These are phyloP conservation scores for Alternaria gaisen DNA, from an alignment of 2,329 filamentous ascomycete genomes.

Conservation along the genomic window DNA sequence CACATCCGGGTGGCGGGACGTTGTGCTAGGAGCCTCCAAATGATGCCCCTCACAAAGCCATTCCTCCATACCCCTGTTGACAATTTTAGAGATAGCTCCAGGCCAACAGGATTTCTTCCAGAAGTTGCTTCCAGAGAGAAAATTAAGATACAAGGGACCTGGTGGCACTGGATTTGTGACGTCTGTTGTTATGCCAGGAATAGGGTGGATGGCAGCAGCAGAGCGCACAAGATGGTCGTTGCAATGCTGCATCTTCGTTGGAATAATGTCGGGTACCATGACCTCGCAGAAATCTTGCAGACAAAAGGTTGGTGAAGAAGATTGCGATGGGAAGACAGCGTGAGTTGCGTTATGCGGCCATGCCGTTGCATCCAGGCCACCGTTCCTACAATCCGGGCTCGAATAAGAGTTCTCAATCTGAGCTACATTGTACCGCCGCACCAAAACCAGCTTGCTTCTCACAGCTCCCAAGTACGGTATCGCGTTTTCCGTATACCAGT, in stretches of 20 bases:
- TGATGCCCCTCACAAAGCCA: constrained; percentile 66
- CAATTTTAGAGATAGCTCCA: constrained; percentile 84
- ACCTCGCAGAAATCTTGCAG: constrained; percentile 98
- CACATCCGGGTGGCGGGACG: constrained; percentile 24
- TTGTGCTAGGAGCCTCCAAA: constrained; percentile 27
- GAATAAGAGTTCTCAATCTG: neutral
- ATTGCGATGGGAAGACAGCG: constrained; percentile 70
- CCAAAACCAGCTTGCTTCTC: constrained; percentile 82
- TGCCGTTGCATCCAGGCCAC: constrained; percentile 65
- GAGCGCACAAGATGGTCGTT: constrained; percentile 81
- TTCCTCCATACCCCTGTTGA: constrained; percentile 78
- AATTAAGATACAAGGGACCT: constrained; percentile 84
- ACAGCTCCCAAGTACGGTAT: constrained; percentile 81
- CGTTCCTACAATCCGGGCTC: neutral
- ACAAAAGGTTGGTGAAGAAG: constrained; percentile 60
- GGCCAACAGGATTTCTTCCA: constrained; percentile 94
- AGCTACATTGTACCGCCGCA: constrained; percentile 77
- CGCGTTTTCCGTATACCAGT: constrained; percentile 79
- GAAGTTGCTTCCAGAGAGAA: constrained; percentile 90
- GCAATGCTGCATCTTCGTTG: constrained; percentile 79
- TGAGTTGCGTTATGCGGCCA: constrained; percentile 94
- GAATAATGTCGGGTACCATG: constrained; percentile 75
- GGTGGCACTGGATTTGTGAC: constrained; percentile 53
- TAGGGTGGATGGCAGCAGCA: constrained; percentile 44
- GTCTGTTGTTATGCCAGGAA: constrained; percentile 54